Evolutionary conservation across 495 filamentous ascomycete species (phyloP).

Genomic region (Annulohypoxylon moriforme): DNA sequence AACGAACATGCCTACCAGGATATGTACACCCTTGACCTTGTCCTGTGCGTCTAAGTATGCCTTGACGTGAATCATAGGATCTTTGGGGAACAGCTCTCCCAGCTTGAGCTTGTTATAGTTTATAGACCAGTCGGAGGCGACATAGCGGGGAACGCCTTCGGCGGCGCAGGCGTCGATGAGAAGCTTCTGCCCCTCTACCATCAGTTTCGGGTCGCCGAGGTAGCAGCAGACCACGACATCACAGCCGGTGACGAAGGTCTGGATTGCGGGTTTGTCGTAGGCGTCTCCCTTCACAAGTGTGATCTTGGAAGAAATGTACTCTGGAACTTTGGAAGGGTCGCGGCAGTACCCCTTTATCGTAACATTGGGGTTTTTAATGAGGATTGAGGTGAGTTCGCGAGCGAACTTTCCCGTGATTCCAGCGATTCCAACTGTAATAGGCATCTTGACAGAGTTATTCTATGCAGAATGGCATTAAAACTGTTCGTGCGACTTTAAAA

Average conservation of each 20-base stretch:
- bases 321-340: constrained; percentile 45
- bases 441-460: constrained; percentile 8
- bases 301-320: constrained; percentile 24
- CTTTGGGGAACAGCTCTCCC: constrained; percentile 55
- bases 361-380: constrained; percentile 43
- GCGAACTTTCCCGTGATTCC: constrained; percentile 51
- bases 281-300: constrained; percentile 36
- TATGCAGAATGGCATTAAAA: background rate
- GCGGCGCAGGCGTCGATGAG: constrained; percentile 60
- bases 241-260: constrained; percentile 32
- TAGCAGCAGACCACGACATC: constrained; percentile 58
- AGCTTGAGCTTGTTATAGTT: constrained; percentile 55
- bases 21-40: constrained; percentile 52
- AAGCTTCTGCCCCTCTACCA: constrained; percentile 58
- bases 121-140: constrained; percentile 58
- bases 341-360: constrained; percentile 48
- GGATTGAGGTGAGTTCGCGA: constrained; percentile 38
- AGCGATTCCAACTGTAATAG: constrained; percentile 45
- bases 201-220: constrained; percentile 55
- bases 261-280: constrained; percentile 38
- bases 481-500: too few relatives aligned
- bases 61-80: constrained; percentile 57
- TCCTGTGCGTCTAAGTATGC: constrained; percentile 56
- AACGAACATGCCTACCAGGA: constrained; percentile 50
- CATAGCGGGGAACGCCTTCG: constrained; percentile 52